Percentiles rank a stretch among this genome's conserved stretches.
These are phyloP conservation scores for Theobroma grandiflorum DNA, from an alignment of 441 rosid genomes.

Conservation along the genomic window DNA sequence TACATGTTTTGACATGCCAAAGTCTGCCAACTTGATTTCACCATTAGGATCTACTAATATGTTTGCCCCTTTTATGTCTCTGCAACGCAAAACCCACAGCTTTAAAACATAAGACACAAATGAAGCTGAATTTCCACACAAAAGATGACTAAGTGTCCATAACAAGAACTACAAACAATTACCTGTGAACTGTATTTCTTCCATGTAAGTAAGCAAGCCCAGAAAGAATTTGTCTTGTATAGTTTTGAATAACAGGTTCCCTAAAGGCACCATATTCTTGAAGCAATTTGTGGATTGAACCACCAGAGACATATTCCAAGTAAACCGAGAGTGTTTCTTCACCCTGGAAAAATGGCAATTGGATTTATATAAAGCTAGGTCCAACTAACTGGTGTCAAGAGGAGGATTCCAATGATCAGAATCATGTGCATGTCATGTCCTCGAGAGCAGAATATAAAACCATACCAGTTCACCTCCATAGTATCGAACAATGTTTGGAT, in stretches of 20 bases:
- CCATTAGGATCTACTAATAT: slow-evolving; percentile 94
- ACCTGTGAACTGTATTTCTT: slow-evolving; percentile 96
- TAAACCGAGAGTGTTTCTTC: slow-evolving; percentile 91
- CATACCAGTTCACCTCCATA: slow-evolving; percentile 95
- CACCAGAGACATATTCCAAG: slow-evolving; percentile 95
- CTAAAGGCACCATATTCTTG: slow-evolving; percentile 91
- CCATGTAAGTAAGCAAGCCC: slow-evolving; percentile 94
- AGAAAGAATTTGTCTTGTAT: slow-evolving; percentile 82
- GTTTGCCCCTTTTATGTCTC: slow-evolving; percentile 98
- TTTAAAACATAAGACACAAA: slow-evolving; percentile 21
- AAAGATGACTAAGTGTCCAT: slow-evolving; percentile 15
- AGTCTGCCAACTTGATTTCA: slow-evolving; percentile 92
- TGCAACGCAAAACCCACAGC: slow-evolving; percentile 40
- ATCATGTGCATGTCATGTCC: background rate
- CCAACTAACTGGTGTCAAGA: slow-evolving; percentile 6
- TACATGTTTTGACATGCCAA: slow-evolving; percentile 99
- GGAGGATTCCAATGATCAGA: slow-evolving; percentile 1
- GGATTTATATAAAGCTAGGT: slow-evolving; percentile 31
- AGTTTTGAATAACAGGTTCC: slow-evolving; percentile 95
- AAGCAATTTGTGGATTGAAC: slow-evolving; percentile 93
- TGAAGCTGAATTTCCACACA: slow-evolving; percentile 16
- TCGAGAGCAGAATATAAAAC: slow-evolving; percentile 15
- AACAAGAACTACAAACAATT: slow-evolving; percentile 26
- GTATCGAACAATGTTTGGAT: slow-evolving; percentile 88
- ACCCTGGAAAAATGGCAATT: slow-evolving; percentile 54